phyloP scores from a whole-genome alignment of 441 rosid species.

The Brassica balearica region DNA sequence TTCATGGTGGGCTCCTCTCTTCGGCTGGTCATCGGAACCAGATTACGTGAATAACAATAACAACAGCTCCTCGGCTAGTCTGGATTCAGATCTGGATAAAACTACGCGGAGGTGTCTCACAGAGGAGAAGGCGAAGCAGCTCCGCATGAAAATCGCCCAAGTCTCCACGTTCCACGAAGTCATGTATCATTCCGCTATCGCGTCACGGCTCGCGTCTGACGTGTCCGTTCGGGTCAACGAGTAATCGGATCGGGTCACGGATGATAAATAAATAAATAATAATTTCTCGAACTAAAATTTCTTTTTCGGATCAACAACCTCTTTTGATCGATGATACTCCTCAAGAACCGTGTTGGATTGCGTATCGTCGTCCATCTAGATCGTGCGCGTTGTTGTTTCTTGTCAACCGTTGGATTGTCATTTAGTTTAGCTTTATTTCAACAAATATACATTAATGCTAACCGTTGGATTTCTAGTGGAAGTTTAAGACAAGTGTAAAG shows the following conservation, averaged over 20 bases:
- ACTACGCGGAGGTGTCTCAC: slow-evolving; percentile 64
- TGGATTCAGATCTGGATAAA: slow-evolving; percentile 38
- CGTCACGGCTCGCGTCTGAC: slow-evolving; percentile 79
- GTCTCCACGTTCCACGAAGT: slow-evolving; percentile 64
- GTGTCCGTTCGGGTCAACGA: slow-evolving; percentile 49
- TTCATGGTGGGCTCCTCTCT: slow-evolving; percentile 78
- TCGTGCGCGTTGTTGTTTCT: slow-evolving; percentile 17
- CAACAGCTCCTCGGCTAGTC: slow-evolving; percentile 11
- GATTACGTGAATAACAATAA: slow-evolving; percentile 54
- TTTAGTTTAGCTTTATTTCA: not conserved
- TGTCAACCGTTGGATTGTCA: slow-evolving; percentile 32
- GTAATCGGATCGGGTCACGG: slow-evolving; percentile 26
- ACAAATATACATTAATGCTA: not conserved
- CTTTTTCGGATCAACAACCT: not conserved
- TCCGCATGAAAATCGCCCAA: slow-evolving; percentile 62
- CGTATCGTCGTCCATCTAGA: slow-evolving; percentile 28
- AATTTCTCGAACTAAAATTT: not conserved
- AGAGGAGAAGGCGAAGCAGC: slow-evolving; percentile 80
- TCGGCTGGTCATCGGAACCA: slow-evolving; percentile 70
- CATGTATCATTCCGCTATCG: slow-evolving; percentile 87
- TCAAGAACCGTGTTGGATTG: slow-evolving; percentile 21
- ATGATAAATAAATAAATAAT: not conserved
- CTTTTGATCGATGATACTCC: slow-evolving; percentile 8
- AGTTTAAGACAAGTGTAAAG: not conserved
- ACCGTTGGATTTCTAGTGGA: slow-evolving; percentile 1